Evolutionary conservation across 2,329 filamentous ascomycete species (phyloP).

Genomic region (Huntiella savannae): DNA sequence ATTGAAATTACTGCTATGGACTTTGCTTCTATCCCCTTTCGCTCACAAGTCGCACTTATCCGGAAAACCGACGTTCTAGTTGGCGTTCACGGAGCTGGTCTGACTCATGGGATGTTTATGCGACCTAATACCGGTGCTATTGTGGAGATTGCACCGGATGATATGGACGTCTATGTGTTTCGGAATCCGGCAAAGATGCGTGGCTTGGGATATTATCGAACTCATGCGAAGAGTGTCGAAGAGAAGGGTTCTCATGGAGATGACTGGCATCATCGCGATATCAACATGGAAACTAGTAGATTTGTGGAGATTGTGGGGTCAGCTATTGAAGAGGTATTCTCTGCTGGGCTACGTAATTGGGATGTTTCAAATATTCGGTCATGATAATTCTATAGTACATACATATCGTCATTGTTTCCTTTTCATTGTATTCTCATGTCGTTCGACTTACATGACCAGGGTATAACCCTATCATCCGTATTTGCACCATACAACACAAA

Average conservation of each 20-base stretch:
- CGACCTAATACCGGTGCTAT: conserved; percentile 17
- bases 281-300: background rate
- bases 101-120: conserved; percentile 25
- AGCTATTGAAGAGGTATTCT: conserved; percentile 3
- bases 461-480: no score
- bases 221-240: conserved; percentile 16
- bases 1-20: conserved; percentile 19
- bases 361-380: background rate
- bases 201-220: conserved; percentile 21
- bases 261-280: conserved; percentile 7
- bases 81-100: conserved; percentile 25
- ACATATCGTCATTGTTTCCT: no score
- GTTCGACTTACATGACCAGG: no score
- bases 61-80: conserved; percentile 23
- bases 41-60: conserved; percentile 19
- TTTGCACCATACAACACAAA: no score
- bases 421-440: no score
- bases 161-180: conserved; percentile 16
- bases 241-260: background rate
- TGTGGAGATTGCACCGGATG: conserved; percentile 24
- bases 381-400: no score
- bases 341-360: conserved; percentile 3
- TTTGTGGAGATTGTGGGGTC: conserved; percentile 5
- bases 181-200: conserved; percentile 23
- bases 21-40: conserved; percentile 21